Conservation (phyloP, 1,139 yeast genomes). For the Candida dubliniensis region DNA sequence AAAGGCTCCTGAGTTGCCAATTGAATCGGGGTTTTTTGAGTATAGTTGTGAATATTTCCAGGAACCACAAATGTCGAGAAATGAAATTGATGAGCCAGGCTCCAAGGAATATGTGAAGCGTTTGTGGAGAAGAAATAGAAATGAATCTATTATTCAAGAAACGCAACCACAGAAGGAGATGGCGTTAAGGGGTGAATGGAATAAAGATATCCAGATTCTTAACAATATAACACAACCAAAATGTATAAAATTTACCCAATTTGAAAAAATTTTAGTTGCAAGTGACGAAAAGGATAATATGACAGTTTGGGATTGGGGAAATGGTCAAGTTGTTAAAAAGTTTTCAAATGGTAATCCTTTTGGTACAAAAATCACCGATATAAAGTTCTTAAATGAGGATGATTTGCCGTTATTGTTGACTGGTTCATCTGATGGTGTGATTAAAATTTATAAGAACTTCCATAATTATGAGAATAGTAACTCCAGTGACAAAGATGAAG, state of each 20-base stretch:
- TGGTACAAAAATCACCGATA: conserved; percentile 85
- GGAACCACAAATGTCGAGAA: conserved; percentile 90
- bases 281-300: conserved; percentile 85
- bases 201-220: conserved; percentile 56
- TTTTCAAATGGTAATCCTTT: conserved; percentile 85
- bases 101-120: conserved; percentile 81
- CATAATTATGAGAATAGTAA: conserved; percentile 44
- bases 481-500: conserved; percentile 20
- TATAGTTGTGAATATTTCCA: conserved; percentile 92
- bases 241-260: conserved; percentile 78
- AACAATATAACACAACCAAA: conserved; percentile 82
- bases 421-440: conserved; percentile 92
- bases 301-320: conserved; percentile 88
- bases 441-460: conserved; percentile 79
- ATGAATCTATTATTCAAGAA: conserved; percentile 80
- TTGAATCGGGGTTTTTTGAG: conserved; percentile 76
- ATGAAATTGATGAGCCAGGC: conserved; percentile 91
- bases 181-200: conserved; percentile 88
- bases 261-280: conserved; percentile 79
- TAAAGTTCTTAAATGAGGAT: conserved; percentile 87
- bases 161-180: conserved; percentile 88
- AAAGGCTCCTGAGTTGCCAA: conserved; percentile 52
- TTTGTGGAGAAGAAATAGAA: conserved; percentile 87
- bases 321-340: conserved; percentile 53
- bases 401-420: conserved; percentile 81